These are phyloP conservation scores for Condylostoma magnum DNA, from an alignment of 169 alveolate species.

Conservation along the genomic window DNA sequence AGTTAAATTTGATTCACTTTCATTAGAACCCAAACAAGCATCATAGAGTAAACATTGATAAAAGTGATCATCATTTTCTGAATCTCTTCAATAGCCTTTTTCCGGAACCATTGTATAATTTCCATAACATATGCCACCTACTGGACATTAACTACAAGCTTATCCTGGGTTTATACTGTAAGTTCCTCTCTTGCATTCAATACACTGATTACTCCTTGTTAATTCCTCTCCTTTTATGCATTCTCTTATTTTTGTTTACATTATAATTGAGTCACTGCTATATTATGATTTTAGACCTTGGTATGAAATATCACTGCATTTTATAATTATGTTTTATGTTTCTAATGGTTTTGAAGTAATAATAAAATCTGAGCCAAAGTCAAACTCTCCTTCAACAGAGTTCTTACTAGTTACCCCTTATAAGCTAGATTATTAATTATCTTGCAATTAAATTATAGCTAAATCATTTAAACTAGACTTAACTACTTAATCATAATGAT, in stretches of 20 bases:
- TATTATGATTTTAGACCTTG: no score
- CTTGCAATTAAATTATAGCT: neutral
- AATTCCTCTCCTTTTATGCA: no score
- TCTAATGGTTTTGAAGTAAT: neutral
- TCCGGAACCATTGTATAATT: neutral
- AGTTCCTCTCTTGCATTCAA: no score
- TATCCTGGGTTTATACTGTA: no score
- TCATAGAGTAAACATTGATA: neutral
- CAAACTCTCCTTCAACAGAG: neutral
- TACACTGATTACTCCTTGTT: no score
- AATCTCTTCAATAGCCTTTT: conserved; percentile 11
- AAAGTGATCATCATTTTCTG: neutral
- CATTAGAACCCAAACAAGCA: neutral
- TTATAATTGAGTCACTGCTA: no score
- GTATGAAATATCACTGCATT: no score
- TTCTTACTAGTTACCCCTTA: neutral
- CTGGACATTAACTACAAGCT: conserved; percentile 12
- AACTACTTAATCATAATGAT: conserved; percentile 6
- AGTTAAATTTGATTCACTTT: neutral
- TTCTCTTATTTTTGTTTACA: no score
- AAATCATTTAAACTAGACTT: neutral
- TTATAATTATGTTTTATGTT: neutral
- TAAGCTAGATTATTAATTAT: neutral
- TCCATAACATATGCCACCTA: conserved; percentile 22
- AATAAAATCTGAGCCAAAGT: neutral